phyloP scores from a whole-genome alignment of 805 yeast species.

The Wickerhamomyces ciferrii region DNA sequence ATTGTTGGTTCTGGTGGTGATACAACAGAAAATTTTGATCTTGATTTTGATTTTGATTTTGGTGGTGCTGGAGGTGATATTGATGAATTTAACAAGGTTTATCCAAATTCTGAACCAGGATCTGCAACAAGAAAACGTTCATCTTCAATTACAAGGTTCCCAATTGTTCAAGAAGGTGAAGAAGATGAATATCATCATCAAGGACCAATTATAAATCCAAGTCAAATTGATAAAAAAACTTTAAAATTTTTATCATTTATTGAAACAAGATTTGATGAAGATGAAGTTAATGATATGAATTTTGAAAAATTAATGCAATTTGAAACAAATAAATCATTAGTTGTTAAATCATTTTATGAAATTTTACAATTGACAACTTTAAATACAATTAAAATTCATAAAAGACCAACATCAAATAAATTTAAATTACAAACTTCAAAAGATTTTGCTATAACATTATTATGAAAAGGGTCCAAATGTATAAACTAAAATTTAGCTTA shows the following conservation, averaged over 20 bases:
- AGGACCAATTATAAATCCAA: conserved; percentile 1
- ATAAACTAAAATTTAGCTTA: too few species aligned
- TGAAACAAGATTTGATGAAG: conserved; percentile 13
- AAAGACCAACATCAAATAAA: neutral
- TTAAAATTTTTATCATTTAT: conserved; percentile 16
- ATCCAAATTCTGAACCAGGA: neutral
- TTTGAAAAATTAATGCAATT: conserved; percentile 14
- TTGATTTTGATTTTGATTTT: conserved; percentile 8
- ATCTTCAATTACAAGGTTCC: neutral
- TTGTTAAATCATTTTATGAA: conserved; percentile 22
- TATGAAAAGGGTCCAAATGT: too few species aligned
- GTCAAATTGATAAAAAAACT: conserved; percentile 5
- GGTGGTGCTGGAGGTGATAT: conserved; percentile 5
- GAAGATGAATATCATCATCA: conserved; percentile 3
- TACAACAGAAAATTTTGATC: neutral
- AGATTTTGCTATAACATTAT: neutral
- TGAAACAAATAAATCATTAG: conserved; percentile 6
- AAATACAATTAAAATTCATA: neutral
- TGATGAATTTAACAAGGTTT: neutral
- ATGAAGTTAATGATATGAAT: conserved; percentile 1
- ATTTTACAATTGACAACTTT: conserved; percentile 20
- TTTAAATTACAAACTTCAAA: neutral
- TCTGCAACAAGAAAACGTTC: neutral
- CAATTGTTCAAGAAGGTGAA: neutral
- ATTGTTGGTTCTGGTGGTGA: neutral